Evolutionary conservation across 2,329 filamentous ascomycete species (phyloP).

Genomic region (Arthroderma sp.): DNA sequence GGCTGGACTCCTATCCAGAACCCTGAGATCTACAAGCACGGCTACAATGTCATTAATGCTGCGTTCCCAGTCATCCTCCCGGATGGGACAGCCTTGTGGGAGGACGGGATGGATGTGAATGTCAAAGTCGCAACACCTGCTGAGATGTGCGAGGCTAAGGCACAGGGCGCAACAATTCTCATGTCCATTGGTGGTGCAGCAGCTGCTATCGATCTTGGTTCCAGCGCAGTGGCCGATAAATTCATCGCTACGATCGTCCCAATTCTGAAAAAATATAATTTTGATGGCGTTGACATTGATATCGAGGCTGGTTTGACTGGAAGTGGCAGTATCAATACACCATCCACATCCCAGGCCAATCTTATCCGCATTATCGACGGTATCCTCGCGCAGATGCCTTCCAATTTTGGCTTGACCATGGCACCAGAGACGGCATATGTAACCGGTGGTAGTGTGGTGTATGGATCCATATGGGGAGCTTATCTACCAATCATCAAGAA

Average conservation of each 20-base stretch:
- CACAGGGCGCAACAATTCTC: background rate
- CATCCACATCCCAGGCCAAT: background rate
- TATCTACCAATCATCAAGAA: constrained; percentile 1
- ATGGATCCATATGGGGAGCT: background rate
- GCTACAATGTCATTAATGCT: background rate
- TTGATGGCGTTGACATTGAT: background rate
- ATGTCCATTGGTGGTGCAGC: background rate
- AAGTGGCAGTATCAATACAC: background rate
- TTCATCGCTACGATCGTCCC: background rate
- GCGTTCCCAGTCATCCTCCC: background rate
- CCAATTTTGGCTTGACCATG: constrained; percentile 1
- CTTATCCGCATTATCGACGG: background rate
- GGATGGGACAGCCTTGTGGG: background rate
- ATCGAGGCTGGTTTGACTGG: constrained; percentile 1
- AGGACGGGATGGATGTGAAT: background rate
- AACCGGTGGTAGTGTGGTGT: background rate
- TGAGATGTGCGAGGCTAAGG: background rate
- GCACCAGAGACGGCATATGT: background rate
- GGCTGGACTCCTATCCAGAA: background rate
- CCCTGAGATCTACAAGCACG: background rate
- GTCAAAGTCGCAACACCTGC: background rate
- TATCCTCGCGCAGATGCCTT: background rate
- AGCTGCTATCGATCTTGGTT: background rate
- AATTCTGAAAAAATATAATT: background rate
- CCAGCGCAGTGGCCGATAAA: background rate